Base-by-base conservation (phyloP, 495 filamentous ascomycete genomes). In the Lasiosphaeriaceae sp. region DNA sequence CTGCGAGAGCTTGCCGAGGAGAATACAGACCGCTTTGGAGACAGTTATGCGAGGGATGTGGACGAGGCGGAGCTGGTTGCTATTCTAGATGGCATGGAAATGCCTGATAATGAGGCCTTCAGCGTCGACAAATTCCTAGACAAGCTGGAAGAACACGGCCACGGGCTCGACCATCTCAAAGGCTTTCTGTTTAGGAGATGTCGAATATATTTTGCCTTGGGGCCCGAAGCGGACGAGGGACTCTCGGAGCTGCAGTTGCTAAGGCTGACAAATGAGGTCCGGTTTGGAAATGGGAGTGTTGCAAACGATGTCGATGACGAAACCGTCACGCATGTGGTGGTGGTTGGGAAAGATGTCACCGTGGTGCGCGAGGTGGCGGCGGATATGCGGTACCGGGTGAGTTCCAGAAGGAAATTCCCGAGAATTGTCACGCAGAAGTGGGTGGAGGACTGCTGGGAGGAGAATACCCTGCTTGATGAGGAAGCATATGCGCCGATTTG, bases 391-490 rank as follows among this genome's bases (percentile, higher is more conserved):
- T 60, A 74, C 26, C 50, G 57, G 26, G 69, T 83, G 50, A 73
- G 78, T 50, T 57, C 63, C 55, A 63, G 71, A 54, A 66, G 69
- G 74, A 48, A 7, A 8, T 59, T 90, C 16, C 90, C 93, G 1
- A 78, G 92, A 61, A 70, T 96, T 22, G 88, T 97, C 12, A 83
- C 72, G 1, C 60, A 74, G 22, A 74, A 77, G 19, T 98, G 94
- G 94, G 74, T 96, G 1, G 78, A 84, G 49, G 83, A 90, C 56
- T 88, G 89, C 63, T 95, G 92, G 90, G 72, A 73, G 56, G 86
- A 90, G 69, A 78, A 78, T 55, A 96, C 93, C 8, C 59, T 89
- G 45, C 63, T 97, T 52, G 91, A 97, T 66, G 94, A 97, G 80
- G 90, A 92, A 60, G 72, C 70, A 29, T 82, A 77, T 64, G 71